phyloP scores from a whole-genome alignment of 116 monocot species.

The Iris pallida region DNA sequence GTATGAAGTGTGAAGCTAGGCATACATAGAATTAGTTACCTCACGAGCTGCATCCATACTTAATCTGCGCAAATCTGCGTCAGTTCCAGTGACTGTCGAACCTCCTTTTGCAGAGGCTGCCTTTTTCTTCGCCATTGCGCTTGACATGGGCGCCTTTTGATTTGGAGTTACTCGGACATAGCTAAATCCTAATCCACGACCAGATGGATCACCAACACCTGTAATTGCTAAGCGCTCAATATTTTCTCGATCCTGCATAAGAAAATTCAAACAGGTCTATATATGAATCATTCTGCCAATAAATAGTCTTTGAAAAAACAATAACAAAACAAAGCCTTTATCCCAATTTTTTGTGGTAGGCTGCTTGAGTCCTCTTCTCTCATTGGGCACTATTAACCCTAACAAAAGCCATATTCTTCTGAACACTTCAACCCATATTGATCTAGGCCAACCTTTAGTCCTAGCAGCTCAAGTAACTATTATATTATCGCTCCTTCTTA shows the following conservation, averaged over 20 bases:
- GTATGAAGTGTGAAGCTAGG: background rate
- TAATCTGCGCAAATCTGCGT: conserved; percentile 94
- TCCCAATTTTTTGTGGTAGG: no score
- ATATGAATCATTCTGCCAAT: no score
- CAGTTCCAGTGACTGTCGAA: conserved; percentile 92
- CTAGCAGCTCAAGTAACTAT: no score
- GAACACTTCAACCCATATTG: no score
- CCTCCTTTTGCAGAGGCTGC: conserved; percentile 56
- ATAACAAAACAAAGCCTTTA: background rate
- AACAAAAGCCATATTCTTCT: no score
- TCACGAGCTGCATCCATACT: conserved; percentile 99
- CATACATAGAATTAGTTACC: conserved; percentile 27
- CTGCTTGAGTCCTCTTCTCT: no score
- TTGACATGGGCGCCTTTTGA: conserved; percentile 57
- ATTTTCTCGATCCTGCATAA: conserved; percentile 73
- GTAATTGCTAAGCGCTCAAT: conserved; percentile 92
- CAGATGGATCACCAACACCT: conserved; percentile 99
- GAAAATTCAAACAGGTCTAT: background rate
- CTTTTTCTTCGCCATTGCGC: conserved; percentile 73
- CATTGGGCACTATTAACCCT: no score
- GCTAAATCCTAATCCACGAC: conserved; percentile 95
- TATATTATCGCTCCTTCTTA: no score
- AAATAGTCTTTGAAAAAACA: background rate
- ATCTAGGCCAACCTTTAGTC: no score
- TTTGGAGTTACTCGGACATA: conserved; percentile 83